A percentile compares a stretch with the other conserved stretches of the same genome.
Evolutionary conservation across 495 filamentous ascomycete species (phyloP).

Genomic region (Daldinia vernicosa): DNA sequence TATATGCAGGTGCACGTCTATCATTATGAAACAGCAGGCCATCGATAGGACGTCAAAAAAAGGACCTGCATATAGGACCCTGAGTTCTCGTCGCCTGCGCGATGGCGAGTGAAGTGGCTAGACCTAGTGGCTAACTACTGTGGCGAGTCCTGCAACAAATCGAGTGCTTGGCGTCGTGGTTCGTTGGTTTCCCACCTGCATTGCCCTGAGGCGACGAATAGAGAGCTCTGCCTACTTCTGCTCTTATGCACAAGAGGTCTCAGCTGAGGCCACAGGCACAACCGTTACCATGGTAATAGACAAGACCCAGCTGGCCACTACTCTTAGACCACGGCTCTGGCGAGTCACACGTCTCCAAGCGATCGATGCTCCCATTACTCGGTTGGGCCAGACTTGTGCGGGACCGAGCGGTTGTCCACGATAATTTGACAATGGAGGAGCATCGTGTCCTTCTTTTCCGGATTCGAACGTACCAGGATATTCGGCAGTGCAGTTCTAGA

Average conservation of each 20-base stretch:
- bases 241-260: constrained; percentile 28
- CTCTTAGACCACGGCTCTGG: constrained; percentile 17
- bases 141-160: constrained; percentile 38
- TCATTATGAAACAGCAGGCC: constrained; percentile 24
- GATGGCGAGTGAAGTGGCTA: constrained; percentile 11
- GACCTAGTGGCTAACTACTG: constrained; percentile 29
- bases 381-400: constrained; percentile 33
- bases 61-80: constrained; percentile 13
- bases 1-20: constrained; percentile 35
- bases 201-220: constrained; percentile 36
- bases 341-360: constrained; percentile 29
- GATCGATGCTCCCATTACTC: constrained; percentile 39
- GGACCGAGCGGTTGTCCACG: constrained; percentile 30
- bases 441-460: constrained; percentile 32
- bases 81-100: constrained; percentile 10
- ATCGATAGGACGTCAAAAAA: constrained; percentile 11
- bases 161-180: constrained; percentile 28
- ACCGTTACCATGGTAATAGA: constrained; percentile 33
- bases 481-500: constrained; percentile 38
- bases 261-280: constrained; percentile 35
- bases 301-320: constrained; percentile 25
- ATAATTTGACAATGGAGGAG: constrained; percentile 15
- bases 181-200: constrained; percentile 22
- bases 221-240: constrained; percentile 22
- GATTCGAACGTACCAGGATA: constrained; percentile 29